A percentile compares a stretch with the other conserved stretches of the same genome.
These are phyloP conservation scores for Colletotrichum sidae DNA, from an alignment of 2,329 filamentous ascomycete species.

Conservation along the genomic window DNA sequence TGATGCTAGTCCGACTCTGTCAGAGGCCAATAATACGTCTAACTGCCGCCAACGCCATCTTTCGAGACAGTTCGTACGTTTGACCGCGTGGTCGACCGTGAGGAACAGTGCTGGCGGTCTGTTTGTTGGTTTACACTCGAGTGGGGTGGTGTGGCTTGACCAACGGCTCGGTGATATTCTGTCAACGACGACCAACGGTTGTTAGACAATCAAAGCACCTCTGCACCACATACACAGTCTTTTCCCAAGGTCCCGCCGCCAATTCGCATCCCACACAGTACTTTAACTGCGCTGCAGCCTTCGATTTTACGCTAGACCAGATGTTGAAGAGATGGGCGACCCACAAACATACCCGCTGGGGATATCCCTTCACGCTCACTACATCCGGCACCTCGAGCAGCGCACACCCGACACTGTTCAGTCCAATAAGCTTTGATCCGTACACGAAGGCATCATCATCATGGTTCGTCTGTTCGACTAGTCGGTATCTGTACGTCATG, in stretches of 20 bases:
- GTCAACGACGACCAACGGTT: not conserved
- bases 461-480: conserved; percentile 22
- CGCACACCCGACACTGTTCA: not conserved
- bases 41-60: conserved; percentile 22
- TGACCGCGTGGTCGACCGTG: not conserved
- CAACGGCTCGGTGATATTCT: not conserved
- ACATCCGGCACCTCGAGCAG: conserved; percentile 6
- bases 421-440: not conserved
- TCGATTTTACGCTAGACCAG: conserved; percentile 27
- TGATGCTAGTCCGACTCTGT: conserved; percentile 28
- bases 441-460: conserved; percentile 1
- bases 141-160: conserved; percentile 1
- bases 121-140: not conserved
- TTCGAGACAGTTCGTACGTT: not conserved
- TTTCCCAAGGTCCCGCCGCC: conserved; percentile 24
- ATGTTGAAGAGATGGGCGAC: conserved; percentile 28
- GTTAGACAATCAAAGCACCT: not conserved
- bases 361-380: conserved; percentile 1
- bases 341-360: conserved; percentile 17
- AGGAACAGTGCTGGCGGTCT: not conserved
- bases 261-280: conserved; percentile 9
- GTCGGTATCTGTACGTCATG: conserved; percentile 11
- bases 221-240: not conserved
- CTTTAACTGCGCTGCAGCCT: not conserved
- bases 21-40: conserved; percentile 10